Base-by-base conservation (phyloP, 805 yeast species). In the Debaryomyces hansenii region DNA sequence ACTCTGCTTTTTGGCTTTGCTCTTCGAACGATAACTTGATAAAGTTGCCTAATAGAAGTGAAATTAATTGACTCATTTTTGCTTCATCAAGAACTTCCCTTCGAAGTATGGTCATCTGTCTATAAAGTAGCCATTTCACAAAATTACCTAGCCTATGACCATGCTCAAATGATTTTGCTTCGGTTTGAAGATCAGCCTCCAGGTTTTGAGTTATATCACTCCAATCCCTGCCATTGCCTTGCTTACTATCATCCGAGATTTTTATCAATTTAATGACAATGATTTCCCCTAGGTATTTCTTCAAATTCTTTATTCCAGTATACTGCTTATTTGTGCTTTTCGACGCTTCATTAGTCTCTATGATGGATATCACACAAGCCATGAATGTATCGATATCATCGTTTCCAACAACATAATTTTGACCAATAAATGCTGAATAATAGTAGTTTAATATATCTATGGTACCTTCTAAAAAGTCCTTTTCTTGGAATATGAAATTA, bases 401-500 rank as follows among this genome's bases (percentile, higher is more conserved):
- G 15, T 50, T 48, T 5, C 48, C 40, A 2, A 71, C 53, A 20
- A 35, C 50, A 48, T 59, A 71, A 34, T 67, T 62, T 37, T 63
- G 63, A 3, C 49, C 46, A 3, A 71, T 34, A 42, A 67, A 70
- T 16, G 67, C 70, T 2, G 48, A 38, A 41, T 62, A 46, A 43
- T 69, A 72, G 36, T 55, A 58, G 38, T 48, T 47, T 7, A 66
- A 49, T 32, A 70, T 49, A 27, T 59, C 59, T 10, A 58, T 53
- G 10, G 66, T 53, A 7, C 55, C 54, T 2, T 53, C 53, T 15
- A 67, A 44, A 35, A 65, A 63, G 5, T 59, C 64, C 31, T 56
- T 55, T 42, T 70, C 73, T 37, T 69, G 61, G 52, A 59, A 69
- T 14, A 70, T 66, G 49, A 66, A 67, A 33, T 64, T 66, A 9